phyloP scores from a whole-genome alignment of 2,329 filamentous ascomycete species.

The Leptographium galeiforme region DNA sequence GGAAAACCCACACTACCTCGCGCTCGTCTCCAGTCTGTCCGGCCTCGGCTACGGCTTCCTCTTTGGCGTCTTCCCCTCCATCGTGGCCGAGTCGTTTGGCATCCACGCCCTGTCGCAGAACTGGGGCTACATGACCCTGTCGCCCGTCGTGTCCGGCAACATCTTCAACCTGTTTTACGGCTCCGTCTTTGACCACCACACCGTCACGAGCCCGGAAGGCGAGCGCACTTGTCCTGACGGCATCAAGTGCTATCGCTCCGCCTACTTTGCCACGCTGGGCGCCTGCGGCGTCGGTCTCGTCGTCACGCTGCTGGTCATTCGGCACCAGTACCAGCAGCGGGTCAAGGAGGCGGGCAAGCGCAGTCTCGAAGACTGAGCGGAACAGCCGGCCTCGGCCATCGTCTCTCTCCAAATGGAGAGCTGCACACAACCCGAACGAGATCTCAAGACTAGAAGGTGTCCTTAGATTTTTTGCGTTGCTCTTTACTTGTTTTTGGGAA shows the following conservation, averaged over 20 bases:
- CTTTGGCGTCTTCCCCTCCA: conserved; percentile 85
- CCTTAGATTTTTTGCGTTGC: no score
- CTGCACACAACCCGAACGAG: no score
- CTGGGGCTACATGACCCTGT: conserved; percentile 90
- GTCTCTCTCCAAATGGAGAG: no score
- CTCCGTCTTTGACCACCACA: conserved; percentile 68
- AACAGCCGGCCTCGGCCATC: no score
- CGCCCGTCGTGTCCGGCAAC: conserved; percentile 77
- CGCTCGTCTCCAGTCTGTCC: conserved; percentile 67
- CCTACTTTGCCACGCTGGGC: conserved; percentile 66
- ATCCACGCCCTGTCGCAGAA: conserved; percentile 83
- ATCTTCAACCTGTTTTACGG: conserved; percentile 91
- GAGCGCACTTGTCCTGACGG: conserved; percentile 67
- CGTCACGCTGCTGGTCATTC: conserved; percentile 59
- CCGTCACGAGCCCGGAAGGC: conserved; percentile 51
- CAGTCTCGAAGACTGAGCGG: conserved; percentile 9
- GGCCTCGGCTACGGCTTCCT: conserved; percentile 86
- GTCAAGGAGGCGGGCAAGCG: conserved; percentile 20
- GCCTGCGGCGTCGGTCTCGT: conserved; percentile 56
- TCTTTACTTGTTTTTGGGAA: no score
- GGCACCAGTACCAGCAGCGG: conserved; percentile 34
- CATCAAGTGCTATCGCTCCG: conserved; percentile 63
- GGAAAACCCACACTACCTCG: conserved; percentile 62
- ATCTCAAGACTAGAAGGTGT: no score
- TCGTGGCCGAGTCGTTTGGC: conserved; percentile 82